A percentile compares a stretch with the other conserved stretches of the same genome.
Conservation (phyloP, 306 rosid genomes). For the Casuarina glauca region DNA sequence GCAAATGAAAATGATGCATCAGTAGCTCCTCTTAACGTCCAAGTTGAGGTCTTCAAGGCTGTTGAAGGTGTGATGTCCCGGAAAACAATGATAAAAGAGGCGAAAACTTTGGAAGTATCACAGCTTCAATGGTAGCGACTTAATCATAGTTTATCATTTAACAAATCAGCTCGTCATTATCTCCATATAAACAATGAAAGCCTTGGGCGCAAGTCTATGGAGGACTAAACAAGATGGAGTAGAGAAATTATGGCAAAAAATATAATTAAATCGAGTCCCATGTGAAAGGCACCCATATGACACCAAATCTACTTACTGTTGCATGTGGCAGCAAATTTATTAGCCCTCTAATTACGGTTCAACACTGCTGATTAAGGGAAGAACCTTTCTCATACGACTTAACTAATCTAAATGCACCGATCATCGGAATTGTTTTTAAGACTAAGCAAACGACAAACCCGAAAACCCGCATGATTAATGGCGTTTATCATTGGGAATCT, state of each 20-base stretch:
- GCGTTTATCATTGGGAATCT: slow-evolving; percentile 38
- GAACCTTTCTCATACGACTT: slow-evolving; percentile 28
- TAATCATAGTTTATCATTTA: slow-evolving; percentile 18
- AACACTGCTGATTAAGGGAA: neutral
- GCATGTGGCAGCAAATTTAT: slow-evolving; percentile 1
- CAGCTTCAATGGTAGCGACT: slow-evolving; percentile 36
- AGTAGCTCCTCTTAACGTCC: neutral
- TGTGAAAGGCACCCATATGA: slow-evolving; percentile 42
- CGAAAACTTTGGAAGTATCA: slow-evolving; percentile 20
- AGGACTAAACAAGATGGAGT: neutral
- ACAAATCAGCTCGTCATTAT: slow-evolving; percentile 31
- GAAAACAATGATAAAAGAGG: slow-evolving; percentile 23
- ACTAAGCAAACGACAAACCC: slow-evolving; percentile 41
- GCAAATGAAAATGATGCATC: neutral
- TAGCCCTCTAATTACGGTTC: slow-evolving; percentile 37
- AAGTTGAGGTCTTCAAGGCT: slow-evolving; percentile 33
- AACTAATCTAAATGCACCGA: slow-evolving; percentile 16
- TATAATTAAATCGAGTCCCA: slow-evolving; percentile 25
- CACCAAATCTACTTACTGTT: slow-evolving; percentile 32
- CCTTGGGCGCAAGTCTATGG: slow-evolving; percentile 36
- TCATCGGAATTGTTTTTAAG: neutral
- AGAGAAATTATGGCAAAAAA: neutral
- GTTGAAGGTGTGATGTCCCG: slow-evolving; percentile 14
- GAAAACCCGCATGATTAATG: slow-evolving; percentile 34
- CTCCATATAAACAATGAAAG: slow-evolving; percentile 21